These are phyloP conservation scores for Alternaria ethzedia DNA, from an alignment of 2,329 filamentous ascomycete genomes.

Conservation along the genomic window DNA sequence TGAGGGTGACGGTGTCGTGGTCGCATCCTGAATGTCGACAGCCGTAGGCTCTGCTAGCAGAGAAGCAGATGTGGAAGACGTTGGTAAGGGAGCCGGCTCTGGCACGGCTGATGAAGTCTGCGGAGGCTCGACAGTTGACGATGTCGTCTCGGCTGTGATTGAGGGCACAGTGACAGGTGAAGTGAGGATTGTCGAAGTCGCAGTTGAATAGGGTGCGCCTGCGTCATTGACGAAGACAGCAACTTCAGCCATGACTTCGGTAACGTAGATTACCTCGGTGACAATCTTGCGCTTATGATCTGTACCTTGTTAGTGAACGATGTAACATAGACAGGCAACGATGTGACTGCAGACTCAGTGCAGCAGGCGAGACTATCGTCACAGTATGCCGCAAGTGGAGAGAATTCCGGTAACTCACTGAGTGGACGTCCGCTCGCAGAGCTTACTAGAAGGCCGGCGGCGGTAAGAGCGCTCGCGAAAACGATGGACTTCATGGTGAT, in stretches of 20 bases:
- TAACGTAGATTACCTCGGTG: slow-evolving; percentile 42
- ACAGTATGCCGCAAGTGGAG: not conserved
- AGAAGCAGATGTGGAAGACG: slow-evolving; percentile 8
- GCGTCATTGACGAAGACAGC: slow-evolving; percentile 42
- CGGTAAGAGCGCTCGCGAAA: slow-evolving; percentile 45
- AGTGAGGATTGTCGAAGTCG: slow-evolving; percentile 19
- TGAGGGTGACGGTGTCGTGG: not conserved
- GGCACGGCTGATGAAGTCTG: slow-evolving; percentile 8
- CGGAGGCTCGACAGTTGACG: not conserved
- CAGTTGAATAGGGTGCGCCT: slow-evolving; percentile 36
- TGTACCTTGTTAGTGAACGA: slow-evolving; percentile 18
- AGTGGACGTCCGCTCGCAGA: slow-evolving; percentile 54
- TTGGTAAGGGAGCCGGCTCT: slow-evolving; percentile 6
- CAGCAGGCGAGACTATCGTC: not conserved
- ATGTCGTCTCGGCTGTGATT: slow-evolving; percentile 1
- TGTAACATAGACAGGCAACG: not conserved
- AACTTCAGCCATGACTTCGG: slow-evolving; percentile 37
- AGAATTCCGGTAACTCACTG: slow-evolving; percentile 26
- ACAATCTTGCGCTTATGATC: slow-evolving; percentile 41
- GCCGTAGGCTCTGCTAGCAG: slow-evolving; percentile 14
- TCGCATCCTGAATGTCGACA: slow-evolving; percentile 3
- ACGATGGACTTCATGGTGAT: slow-evolving; percentile 54
- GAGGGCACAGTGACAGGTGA: slow-evolving; percentile 13
- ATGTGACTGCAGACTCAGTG: not conserved
- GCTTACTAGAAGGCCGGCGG: slow-evolving; percentile 48